These are phyloP conservation scores for Amylocarpus encephaloides DNA, from an alignment of 2,329 filamentous ascomycete genomes.

Conservation along the genomic window DNA sequence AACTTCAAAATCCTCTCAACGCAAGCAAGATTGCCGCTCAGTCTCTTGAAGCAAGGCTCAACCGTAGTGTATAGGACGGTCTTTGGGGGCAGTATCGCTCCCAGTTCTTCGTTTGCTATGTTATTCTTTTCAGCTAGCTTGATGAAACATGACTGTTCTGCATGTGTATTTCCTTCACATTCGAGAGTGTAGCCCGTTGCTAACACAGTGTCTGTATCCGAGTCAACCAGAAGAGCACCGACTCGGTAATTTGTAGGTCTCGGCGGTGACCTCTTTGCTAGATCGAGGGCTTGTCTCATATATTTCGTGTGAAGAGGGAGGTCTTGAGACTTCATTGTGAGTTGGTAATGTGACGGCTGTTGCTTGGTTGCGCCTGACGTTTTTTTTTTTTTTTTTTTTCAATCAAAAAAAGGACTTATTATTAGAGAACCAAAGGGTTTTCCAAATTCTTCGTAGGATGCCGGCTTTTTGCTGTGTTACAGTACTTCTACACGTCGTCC, in stretches of 20 bases:
- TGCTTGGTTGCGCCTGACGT: no score
- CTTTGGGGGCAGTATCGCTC: conserved; percentile 43
- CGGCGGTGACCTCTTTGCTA: conserved; percentile 73
- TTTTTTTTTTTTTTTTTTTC: no score
- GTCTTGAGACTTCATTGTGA: no score
- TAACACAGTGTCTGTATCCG: conserved; percentile 52
- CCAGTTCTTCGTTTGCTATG: conserved; percentile 49
- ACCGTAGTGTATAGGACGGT: conserved; percentile 82
- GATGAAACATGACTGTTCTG: conserved; percentile 83
- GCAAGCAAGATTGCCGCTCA: conserved; percentile 71
- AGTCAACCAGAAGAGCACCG: conserved; percentile 75
- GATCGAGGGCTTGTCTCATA: conserved; percentile 67
- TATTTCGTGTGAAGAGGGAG: conserved; percentile 33
- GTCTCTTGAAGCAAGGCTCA: conserved; percentile 70
- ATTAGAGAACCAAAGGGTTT: no score
- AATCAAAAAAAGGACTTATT: no score
- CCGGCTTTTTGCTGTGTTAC: no score
- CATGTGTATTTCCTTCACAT: conserved; percentile 87
- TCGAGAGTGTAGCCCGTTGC: conserved; percentile 88
- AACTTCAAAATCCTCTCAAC: conserved; percentile 70
- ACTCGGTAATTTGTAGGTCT: conserved; percentile 91
- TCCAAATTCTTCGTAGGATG: no score
- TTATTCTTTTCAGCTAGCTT: conserved; percentile 55
- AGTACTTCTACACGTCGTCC: no score
- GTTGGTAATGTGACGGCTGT: no score